Conservation (phyloP, 2,329 filamentous ascomycete genomes). For the Macrophomina pseudophaseolina region DNA sequence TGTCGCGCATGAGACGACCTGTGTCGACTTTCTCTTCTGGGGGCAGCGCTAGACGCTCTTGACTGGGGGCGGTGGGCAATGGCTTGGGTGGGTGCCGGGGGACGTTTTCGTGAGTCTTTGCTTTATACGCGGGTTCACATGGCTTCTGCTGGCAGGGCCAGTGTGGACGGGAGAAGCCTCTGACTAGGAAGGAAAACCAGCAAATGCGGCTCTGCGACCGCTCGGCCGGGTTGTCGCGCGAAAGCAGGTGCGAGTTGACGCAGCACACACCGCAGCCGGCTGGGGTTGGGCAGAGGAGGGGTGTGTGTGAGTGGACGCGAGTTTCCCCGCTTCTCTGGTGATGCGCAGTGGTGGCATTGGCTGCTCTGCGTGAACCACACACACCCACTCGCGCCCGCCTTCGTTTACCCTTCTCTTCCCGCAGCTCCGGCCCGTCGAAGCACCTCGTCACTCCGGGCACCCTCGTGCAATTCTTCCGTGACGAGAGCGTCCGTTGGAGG, state of each 20-base stretch:
- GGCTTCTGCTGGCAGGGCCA: background rate
- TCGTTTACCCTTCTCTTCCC: no score
- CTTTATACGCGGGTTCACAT: conserved; percentile 25
- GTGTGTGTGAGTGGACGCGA: background rate
- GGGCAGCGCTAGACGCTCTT: no score
- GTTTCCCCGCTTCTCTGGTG: conserved; percentile 20
- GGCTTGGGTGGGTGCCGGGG: background rate
- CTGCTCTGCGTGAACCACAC: background rate
- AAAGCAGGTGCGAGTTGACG: background rate
- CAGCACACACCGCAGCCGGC: background rate
- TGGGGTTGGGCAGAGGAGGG: no score
- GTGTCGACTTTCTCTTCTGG: no score
- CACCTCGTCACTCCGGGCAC: background rate
- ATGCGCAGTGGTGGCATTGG: conserved; percentile 9
- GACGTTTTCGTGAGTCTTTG: background rate
- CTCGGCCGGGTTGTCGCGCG: background rate
- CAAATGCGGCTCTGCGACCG: conserved; percentile 24
- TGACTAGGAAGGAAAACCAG: conserved; percentile 14
- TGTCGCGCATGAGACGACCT: background rate
- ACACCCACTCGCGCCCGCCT: background rate
- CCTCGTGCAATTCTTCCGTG: background rate
- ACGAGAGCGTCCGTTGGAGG: background rate
- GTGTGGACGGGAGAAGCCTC: conserved; percentile 3
- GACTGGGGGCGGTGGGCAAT: background rate
- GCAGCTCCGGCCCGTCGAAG: background rate